These are phyloP conservation scores for Mikania micrantha DNA, from an alignment of 129 eudicot species.

Conservation along the genomic window DNA sequence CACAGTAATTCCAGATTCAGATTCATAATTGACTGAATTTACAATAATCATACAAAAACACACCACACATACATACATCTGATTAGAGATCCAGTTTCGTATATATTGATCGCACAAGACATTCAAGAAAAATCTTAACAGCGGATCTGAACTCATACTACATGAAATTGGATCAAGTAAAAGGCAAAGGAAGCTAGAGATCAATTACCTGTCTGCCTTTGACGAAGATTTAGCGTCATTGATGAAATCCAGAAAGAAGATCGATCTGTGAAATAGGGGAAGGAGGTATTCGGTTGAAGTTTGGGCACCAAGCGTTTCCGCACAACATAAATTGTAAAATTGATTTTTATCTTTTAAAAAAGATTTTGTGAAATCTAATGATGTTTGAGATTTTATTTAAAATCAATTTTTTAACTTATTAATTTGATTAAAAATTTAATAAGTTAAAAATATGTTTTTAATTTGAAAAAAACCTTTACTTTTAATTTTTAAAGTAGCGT, in stretches of 20 bases:
- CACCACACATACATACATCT: not conserved
- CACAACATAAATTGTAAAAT: not conserved
- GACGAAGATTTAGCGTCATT: constrained; percentile 95
- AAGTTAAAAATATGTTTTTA: too few relatives aligned
- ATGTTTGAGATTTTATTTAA: too few relatives aligned
- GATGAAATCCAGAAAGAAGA: constrained; percentile 11
- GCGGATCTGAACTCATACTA: not conserved
- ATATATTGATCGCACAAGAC: not conserved
- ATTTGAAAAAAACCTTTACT: too few relatives aligned
- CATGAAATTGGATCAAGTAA: constrained; percentile 8
- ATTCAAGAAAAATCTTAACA: not conserved
- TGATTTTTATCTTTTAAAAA: too few relatives aligned
- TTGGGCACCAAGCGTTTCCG: not conserved
- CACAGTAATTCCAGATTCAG: constrained; percentile 1
- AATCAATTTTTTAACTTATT: too few relatives aligned
- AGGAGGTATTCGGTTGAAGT: not conserved
- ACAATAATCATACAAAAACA: not conserved
- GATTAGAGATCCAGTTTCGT: constrained; percentile 3
- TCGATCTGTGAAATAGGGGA: constrained; percentile 6
- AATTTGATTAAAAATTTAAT: too few relatives aligned
- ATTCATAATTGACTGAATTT: constrained; percentile 3
- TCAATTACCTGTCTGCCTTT: constrained; percentile 71
- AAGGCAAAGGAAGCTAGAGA: constrained; percentile 7
- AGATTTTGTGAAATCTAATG: too few relatives aligned
- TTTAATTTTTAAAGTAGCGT: too few relatives aligned